Conservation (phyloP, 2,329 filamentous ascomycete genomes). For the Fulvia fulva region DNA sequence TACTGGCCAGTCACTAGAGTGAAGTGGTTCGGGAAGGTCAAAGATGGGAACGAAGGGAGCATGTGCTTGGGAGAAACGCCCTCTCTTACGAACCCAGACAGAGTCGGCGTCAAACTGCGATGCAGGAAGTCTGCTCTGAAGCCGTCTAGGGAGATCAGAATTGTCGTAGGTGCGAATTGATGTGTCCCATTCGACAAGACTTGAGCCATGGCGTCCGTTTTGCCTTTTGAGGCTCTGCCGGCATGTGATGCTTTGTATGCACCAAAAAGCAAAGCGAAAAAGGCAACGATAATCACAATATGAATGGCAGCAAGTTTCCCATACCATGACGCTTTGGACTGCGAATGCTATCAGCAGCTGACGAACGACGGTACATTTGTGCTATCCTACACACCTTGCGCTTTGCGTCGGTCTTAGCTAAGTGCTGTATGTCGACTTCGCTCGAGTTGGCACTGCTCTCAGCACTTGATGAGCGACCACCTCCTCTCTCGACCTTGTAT, state of each 20-base stretch:
- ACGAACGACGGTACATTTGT: background rate
- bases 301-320: constrained; percentile 41
- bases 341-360: constrained; percentile 34
- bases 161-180: constrained; percentile 83
- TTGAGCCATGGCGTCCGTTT: constrained; percentile 14
- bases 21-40: constrained; percentile 94
- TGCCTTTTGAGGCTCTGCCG: background rate
- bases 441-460: constrained; percentile 35
- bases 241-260: constrained; percentile 53
- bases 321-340: constrained; percentile 34
- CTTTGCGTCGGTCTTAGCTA: constrained; percentile 50
- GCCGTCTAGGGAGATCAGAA: constrained; percentile 89
- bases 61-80: constrained; percentile 91
- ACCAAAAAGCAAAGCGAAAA: constrained; percentile 53
- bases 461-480: constrained; percentile 49
- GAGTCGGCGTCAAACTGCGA: constrained; percentile 74
- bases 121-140: constrained; percentile 92
- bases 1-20: constrained; percentile 89
- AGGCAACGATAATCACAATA: constrained; percentile 48
- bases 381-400: constrained; percentile 30
- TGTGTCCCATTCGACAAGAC: constrained; percentile 75
- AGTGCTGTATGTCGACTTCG: constrained; percentile 44
- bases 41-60: constrained; percentile 88
- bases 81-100: constrained; percentile 72
- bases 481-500: constrained; percentile 89